phyloP scores from a whole-genome alignment of 768 basidiomycete species.

The Tylopilus intermedius region DNA sequence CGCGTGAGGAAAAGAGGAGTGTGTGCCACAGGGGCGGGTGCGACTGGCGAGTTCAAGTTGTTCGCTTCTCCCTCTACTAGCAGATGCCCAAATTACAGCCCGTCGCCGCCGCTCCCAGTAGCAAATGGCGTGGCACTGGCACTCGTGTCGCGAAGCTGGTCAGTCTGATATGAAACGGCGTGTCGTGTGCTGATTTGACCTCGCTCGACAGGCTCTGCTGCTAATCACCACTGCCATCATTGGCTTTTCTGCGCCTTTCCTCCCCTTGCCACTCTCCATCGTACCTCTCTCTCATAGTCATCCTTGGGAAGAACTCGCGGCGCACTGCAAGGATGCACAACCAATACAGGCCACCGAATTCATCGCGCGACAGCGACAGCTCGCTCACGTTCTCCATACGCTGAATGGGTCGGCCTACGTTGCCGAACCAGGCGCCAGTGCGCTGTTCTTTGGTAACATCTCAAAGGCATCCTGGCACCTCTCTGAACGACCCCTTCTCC shows the following conservation, averaged over 20 bases:
- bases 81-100: constrained; percentile 10
- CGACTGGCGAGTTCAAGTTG: neutral
- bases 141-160: constrained; percentile 11
- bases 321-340: constrained; percentile 45
- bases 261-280: neutral
- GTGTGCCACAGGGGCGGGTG: constrained; percentile 1
- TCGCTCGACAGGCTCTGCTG: constrained; percentile 10
- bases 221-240: constrained; percentile 6
- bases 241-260: constrained; percentile 1
- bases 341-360: constrained; percentile 48
- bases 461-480: constrained; percentile 58
- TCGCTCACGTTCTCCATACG: constrained; percentile 45
- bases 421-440: constrained; percentile 72
- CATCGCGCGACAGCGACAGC: constrained; percentile 45
- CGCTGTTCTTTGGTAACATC: constrained; percentile 70
- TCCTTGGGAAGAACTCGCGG: constrained; percentile 26
- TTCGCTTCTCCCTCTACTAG: neutral
- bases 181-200: neutral
- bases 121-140: neutral
- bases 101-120: neutral
- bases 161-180: neutral
- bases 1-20: neutral
- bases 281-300: neutral
- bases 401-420: constrained; percentile 66
- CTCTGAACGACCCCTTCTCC: constrained; percentile 74